Percentiles rank a stretch among this genome's conserved stretches.
phyloP scores from a whole-genome alignment of 129 eudicot species.

The Pittosporum tobira region DNA sequence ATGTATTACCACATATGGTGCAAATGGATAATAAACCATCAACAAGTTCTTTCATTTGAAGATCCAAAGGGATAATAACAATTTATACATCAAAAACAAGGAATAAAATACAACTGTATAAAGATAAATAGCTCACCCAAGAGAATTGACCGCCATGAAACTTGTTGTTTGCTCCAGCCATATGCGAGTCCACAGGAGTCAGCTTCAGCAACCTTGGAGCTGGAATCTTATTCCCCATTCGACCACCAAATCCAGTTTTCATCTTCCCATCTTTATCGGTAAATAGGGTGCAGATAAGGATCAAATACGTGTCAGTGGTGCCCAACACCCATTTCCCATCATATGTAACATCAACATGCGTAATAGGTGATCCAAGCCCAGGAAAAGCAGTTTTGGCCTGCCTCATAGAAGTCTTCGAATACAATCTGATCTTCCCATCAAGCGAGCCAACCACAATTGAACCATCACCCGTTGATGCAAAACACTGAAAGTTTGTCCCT shows the following conservation, averaged over 20 bases:
- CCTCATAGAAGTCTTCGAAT: conserved; percentile 49
- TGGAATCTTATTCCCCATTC: conserved; percentile 40
- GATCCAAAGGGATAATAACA: too few relatives aligned
- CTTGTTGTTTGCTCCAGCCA: conserved; percentile 36
- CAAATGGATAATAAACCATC: too few relatives aligned
- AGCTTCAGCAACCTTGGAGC: conserved; percentile 52
- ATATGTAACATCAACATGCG: conserved; percentile 47
- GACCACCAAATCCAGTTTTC: conserved; percentile 40
- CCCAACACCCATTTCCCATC: conserved; percentile 59
- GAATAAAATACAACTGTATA: too few relatives aligned
- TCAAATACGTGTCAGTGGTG: conserved; percentile 46
- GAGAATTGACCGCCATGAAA: conserved; percentile 53
- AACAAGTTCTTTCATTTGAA: too few relatives aligned
- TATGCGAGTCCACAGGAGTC: conserved; percentile 47
- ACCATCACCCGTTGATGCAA: conserved; percentile 55
- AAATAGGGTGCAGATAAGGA: conserved; percentile 46
- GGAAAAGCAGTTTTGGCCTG: conserved; percentile 57
- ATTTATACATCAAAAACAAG: too few relatives aligned
- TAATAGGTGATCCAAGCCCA: conserved; percentile 48
- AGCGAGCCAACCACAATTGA: conserved; percentile 46
- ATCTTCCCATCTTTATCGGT: conserved; percentile 45
- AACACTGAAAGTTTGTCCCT: conserved; percentile 50
- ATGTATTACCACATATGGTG: too few relatives aligned
- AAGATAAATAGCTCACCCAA: conserved; percentile 28
- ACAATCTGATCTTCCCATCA: conserved; percentile 50